A percentile compares a stretch with the other conserved stretches of the same genome.
phyloP scores from a whole-genome alignment of 331 rosid species.

The Pyrus hybrid region DNA sequence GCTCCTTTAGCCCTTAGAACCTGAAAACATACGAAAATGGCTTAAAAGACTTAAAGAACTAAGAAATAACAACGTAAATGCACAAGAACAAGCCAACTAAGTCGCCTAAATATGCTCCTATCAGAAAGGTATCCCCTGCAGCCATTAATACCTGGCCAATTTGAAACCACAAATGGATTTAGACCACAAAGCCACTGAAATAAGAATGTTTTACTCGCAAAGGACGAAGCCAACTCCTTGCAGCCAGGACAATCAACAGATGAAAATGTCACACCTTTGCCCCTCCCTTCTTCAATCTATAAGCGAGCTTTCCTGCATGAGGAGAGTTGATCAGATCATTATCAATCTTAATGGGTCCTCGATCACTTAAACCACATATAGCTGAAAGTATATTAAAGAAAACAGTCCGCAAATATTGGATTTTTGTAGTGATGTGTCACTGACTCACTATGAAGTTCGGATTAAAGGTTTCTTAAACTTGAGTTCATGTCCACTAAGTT shows the following conservation, averaged over 20 bases:
- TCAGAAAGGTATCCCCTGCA: constrained; percentile 98
- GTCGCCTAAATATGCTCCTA: no score
- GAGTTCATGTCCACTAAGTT: not conserved
- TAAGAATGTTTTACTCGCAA: not conserved
- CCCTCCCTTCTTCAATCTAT: constrained; percentile 85
- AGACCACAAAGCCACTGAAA: not conserved
- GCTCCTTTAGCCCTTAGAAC: no score
- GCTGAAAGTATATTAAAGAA: not conserved
- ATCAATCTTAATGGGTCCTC: not conserved
- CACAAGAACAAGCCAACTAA: no score
- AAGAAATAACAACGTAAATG: no score
- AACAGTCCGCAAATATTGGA: not conserved
- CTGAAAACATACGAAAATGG: no score
- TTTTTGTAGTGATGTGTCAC: not conserved
- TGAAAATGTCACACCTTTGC: constrained; percentile 53
- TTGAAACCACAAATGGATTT: constrained; percentile 2
- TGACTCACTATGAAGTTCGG: not conserved
- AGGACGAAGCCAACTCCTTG: not conserved
- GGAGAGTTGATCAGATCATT: constrained; percentile 22
- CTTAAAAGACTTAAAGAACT: no score
- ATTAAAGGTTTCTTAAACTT: not conserved
- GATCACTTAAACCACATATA: not conserved
- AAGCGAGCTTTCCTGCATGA: constrained; percentile 87
- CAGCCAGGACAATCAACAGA: not conserved
- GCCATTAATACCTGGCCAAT: constrained; percentile 80